Base-by-base conservation (phyloP, 805 yeast genomes). In the Metschnikowia koreensis region DNA sequence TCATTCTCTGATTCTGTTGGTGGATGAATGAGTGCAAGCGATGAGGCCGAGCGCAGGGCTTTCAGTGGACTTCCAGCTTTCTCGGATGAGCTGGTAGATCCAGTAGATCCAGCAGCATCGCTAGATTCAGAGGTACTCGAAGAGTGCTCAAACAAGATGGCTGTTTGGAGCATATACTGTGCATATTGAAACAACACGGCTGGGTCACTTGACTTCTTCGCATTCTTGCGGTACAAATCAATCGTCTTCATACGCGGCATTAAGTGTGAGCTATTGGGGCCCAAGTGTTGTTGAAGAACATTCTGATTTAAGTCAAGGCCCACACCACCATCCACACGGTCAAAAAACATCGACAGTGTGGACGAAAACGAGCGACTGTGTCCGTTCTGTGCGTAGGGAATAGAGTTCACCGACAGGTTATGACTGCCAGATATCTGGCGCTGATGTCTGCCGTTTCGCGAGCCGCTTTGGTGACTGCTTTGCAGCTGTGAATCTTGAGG, bases 181-280 rank as follows among this genome's bases (percentile, higher is more conserved):
- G 97, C 97, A 65, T 89, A 91, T 63, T 90, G 90, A 67, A 90
- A 89, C 60, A 91, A 79, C n/a, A 89, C 86, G 16, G 81, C 82
- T 0, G 97, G 96, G 63, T 93, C 97, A 62, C 84, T 86, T 17
- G 90, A 81, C 61, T 85, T 88, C 60, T 86, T 86, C 6, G 96
- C 97, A 64, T 89, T 92, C 58, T 86, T 80, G 49, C 94, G 79
- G 72, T 93, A 92, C 75, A 89, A 77, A 59, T 92, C 97, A 52
- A 93, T 81, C 5, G 97, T 91, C 64, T 87, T 83, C 69, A 86
- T 79, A 56, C 94, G 79, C 16, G 96, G 92, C 61, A 87, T 69
- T 55, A 92, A 69, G 11, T 81, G 70, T 15, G 68, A 64, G 17
- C 78, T 69, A 55, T 77, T 74, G 34, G 69, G 54, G n/a, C 86